Base-by-base conservation (phyloP, 2,329 filamentous ascomycete species). In the Raffaelea deltoideospora region DNA sequence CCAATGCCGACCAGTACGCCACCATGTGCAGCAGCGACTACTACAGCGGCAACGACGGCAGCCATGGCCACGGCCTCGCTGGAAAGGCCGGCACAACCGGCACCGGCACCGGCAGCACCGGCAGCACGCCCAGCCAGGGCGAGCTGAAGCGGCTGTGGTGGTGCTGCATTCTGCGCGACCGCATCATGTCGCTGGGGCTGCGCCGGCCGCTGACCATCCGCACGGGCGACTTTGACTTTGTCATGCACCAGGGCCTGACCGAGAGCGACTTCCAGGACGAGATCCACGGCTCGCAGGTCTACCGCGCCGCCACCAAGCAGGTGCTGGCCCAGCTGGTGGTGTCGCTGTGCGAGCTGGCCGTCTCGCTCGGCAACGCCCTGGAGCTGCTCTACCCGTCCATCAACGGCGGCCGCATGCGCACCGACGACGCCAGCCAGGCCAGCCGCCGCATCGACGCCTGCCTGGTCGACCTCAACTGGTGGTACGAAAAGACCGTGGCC, bases 81-180 rank as follows among this genome's bases (percentile, higher is more conserved):
- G n/a, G n/a, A n/a, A n/a, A n/a, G n/a, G n/a, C n/a, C n/a, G n/a
- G n/a, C n/a, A n/a, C n/a, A n/a, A n/a, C n/a, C n/a, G n/a, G n/a
- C n/a, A 26, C 18, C 26, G 26, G 3, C n/a, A 10, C 5, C 34
- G 26, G 19, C 26, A 13, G 8, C 13, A 29, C 19, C 2, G 34
- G 19, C 18, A 29, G 10, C 34, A 2, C 9, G 13, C 21, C 51
- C 82, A 76, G 51, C 62, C 31, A 31, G 19, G 22, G 18, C 10
- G 20, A 94, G 34, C 93, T 86, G 82, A 94, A 93, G 60, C 71
- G 87, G 33, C 88, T 95, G 46, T 96, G 88, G 88, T 96, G 88
- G 88, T 92, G 83, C 20, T 92, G 84, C 45, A 92, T 92, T 51
- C 93, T 93, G 73, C 79, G 87, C 38, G 88, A 96, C 57, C 79